Evolutionary conservation across 768 basidiomycete genomes (phyloP), one percentile per base, ranked within the genome.

Genomic region (Lactifluus piperatus): DNA sequence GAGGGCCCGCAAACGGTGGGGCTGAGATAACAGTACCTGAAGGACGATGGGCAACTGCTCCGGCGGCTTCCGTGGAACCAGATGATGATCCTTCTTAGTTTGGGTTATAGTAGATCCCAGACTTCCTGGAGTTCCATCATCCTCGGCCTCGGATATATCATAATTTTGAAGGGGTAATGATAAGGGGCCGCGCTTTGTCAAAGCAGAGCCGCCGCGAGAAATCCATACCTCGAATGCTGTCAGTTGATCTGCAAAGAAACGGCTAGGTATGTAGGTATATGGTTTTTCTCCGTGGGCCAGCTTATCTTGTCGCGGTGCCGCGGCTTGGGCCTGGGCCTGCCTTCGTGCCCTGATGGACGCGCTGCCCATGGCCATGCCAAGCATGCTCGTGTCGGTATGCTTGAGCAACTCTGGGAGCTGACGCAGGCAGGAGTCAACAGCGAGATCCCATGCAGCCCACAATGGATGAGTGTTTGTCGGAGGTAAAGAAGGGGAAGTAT

Each of bases 211-310:
- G 18, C 94, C 93, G 47, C 94, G 83, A 5, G 91, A 91, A 64
- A 99, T 91, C 97, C 95, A 99, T 27, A 98, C 91, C 68, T 97
- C 92, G 67, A 99, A 98, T 2, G 95, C 97, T 0, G 92, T 94
- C 26, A 99, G 79, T 68, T 97, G 94, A 67, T 98, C 94, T 1
- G 91, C 81, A 73, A 98, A 99, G 74, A 99, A 99, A 53, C 84
- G 81, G 68, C 88, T 97, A 8, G 92, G 87, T 41, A 85, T 72
- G 69, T 97, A 98, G 30, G 79, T 74, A 65, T 88, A 86, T 3
- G 83, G 80, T 50, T 79, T 78, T 32, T 79, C 76, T 3, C 64
- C 64, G 20, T 64, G 46, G n/a, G 50, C 65, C 45, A 56, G 55
- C 24, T 44, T 58, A 43, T 26, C 54, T 24, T n/a, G 63, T 34